Conservation (phyloP, 2,329 filamentous ascomycete genomes). For the Diaporthe ilicicola region DNA sequence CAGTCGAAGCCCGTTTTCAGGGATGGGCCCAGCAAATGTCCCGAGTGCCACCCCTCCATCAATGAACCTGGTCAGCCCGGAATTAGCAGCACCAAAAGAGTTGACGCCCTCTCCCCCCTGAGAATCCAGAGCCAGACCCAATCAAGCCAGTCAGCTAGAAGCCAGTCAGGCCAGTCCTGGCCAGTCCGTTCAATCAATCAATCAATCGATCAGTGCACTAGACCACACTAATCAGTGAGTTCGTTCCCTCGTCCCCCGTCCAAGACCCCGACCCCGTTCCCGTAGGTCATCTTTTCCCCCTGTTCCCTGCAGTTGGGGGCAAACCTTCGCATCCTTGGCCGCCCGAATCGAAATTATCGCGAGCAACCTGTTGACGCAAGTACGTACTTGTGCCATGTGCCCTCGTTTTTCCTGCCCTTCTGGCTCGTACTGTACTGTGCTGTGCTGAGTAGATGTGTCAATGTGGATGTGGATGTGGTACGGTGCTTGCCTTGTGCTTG, state of each 20-base stretch:
- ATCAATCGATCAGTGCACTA: background rate
- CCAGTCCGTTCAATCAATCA: background rate
- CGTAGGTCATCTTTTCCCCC: background rate
- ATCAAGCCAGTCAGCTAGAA: background rate
- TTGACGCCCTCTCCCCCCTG: background rate
- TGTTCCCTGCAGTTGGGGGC: background rate
- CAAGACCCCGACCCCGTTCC: background rate
- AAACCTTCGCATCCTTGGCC: constrained; percentile 9
- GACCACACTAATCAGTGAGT: background rate
- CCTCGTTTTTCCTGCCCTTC: background rate
- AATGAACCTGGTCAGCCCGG: background rate
- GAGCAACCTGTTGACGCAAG: background rate
- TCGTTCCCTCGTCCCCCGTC: background rate
- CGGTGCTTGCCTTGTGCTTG: no score
- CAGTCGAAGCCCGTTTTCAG: background rate
- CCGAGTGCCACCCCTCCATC: background rate
- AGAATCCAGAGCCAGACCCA: background rate
- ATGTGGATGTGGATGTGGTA: background rate
- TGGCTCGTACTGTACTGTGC: no score
- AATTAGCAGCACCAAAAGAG: background rate
- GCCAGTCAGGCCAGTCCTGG: background rate
- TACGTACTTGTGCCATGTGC: background rate
- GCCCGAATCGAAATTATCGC: constrained; percentile 2
- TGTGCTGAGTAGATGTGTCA: no score
- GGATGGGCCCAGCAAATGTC: constrained; percentile 6